phyloP scores from a whole-genome alignment of 768 basidiomycete species.

The Lactarius tabidus region DNA sequence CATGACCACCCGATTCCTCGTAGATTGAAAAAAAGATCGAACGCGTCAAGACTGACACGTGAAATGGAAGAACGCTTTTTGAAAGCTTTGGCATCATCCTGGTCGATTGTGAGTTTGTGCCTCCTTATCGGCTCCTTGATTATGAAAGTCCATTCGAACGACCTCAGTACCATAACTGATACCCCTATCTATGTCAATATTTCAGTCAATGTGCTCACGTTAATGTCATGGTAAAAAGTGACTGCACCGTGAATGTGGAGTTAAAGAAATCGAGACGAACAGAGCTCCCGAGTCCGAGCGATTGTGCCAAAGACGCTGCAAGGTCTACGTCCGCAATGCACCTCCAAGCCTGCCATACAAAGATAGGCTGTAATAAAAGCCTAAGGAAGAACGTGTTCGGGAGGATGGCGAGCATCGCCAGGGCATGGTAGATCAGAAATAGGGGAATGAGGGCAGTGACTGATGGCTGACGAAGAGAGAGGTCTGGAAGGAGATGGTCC shows the following conservation, averaged over 20 bases:
- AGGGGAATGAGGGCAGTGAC: neutral
- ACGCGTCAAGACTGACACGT: slow-evolving; percentile 10
- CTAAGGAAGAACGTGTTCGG: slow-evolving; percentile 3
- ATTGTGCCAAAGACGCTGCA: neutral
- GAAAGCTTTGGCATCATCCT: neutral
- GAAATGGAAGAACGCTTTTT: neutral
- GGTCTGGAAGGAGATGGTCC: neutral
- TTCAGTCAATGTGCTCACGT: neutral
- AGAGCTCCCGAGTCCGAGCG: neutral
- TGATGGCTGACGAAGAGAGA: neutral
- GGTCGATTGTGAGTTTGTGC: neutral
- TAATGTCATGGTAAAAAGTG: neutral
- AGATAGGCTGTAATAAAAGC: neutral
- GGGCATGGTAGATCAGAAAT: slow-evolving; percentile 1
- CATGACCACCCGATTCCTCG: slow-evolving; percentile 6
- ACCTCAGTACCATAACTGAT: neutral
- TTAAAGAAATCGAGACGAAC: neutral
- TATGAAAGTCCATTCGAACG: neutral
- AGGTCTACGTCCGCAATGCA: neutral
- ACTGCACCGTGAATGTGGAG: slow-evolving; percentile 2
- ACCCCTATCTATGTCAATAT: neutral
- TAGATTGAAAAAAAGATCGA: slow-evolving; percentile 11
- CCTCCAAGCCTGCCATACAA: neutral
- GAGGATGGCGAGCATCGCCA: slow-evolving; percentile 7
- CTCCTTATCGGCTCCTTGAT: neutral